Percentiles rank a stretch among this genome's conserved stretches.
phyloP scores from a whole-genome alignment of 1,284 basidiomycete genomes.

The Hymenochaete sp. region DNA sequence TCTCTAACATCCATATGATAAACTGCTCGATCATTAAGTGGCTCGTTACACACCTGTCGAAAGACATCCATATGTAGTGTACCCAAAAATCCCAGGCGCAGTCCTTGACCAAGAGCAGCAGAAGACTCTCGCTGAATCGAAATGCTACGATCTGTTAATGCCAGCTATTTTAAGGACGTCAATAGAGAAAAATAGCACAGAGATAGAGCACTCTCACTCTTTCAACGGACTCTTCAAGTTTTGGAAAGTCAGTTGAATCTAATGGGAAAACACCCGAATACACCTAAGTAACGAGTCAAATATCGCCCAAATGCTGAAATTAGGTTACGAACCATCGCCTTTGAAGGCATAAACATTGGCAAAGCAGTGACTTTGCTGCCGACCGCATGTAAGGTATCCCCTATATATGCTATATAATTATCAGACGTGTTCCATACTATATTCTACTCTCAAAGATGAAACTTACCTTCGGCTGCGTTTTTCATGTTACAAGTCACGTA shows the following conservation, averaged over 20 bases:
- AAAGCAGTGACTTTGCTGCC: slow-evolving; percentile 76
- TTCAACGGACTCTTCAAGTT: slow-evolving; percentile 94
- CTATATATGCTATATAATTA: slow-evolving; percentile 68
- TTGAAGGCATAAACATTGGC: slow-evolving; percentile 87
- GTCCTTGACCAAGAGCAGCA: slow-evolving; percentile 90
- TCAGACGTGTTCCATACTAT: slow-evolving; percentile 13
- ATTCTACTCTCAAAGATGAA: not conserved
- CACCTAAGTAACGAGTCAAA: slow-evolving; percentile 50
- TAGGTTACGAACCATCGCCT: slow-evolving; percentile 84
- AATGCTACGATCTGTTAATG: slow-evolving; percentile 83
- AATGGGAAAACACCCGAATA: slow-evolving; percentile 95
- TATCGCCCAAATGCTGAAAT: not conserved
- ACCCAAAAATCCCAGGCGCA: slow-evolving; percentile 90
- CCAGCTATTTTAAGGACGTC: slow-evolving; percentile 44
- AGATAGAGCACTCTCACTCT: slow-evolving; percentile 43
- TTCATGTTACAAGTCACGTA: slow-evolving; percentile 96
- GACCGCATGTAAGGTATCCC: slow-evolving; percentile 83
- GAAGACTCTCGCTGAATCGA: slow-evolving; percentile 91
- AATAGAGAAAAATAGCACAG: slow-evolving; percentile 12
- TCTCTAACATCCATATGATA: slow-evolving; percentile 30
- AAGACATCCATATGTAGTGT: slow-evolving; percentile 97
- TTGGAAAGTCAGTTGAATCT: slow-evolving; percentile 84
- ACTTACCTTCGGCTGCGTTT: slow-evolving; percentile 85
- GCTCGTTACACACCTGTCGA: slow-evolving; percentile 44
- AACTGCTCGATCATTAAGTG: not conserved